Evolutionary conservation across 2,329 filamentous ascomycete genomes (phyloP), one percentile per base, ranked within the genome.

Genomic region (Gremmenia infestans): DNA sequence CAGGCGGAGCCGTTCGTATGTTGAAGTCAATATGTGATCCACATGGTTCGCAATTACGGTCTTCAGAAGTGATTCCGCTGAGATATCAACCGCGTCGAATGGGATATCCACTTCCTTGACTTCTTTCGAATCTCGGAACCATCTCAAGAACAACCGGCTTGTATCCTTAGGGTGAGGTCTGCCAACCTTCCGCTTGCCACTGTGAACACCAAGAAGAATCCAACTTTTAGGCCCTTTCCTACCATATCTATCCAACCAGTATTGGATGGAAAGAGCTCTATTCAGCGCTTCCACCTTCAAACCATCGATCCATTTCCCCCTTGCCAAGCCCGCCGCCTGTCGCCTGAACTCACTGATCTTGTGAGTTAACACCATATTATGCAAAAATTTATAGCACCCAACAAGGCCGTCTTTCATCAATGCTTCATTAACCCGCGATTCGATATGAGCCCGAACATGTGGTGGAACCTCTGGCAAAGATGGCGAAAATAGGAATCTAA

Each of bases 341-440:
- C 85, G 84, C 63, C 83, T 83, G 47, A 96, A 80, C 62, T 94
- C 86, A 61, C 83, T 86, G 63, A 99, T 87, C 75, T 99, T 97
- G 72, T 94, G 88, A 0, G 91, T 97, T 54, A 99, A 75, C 4
- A 92, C 82, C 59, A 95, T 86, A 67, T 93, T 91, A 71, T 97
- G 92, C 2, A 97, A 76, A 61, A 92, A 89, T 54, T 88, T 82
- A 71, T 95, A 97, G 67, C 92, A 94, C 7, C 90, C 92, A 7
- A 74, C 69, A 6, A 99, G 73, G 2, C 93, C 91, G 48, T 88
- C 83, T 47, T 79, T 80, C 45, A 77, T 78, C 12, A 99, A 79
- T 6, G 82, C 77, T 15, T 81, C 78, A 68, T 99, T 97, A 37
- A 91, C 79, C 59, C 82, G 85, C 17, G 71, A 72, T 68, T 96